A percentile compares a stretch with the other conserved stretches of the same genome.
phyloP scores from a whole-genome alignment of 78 protist species.

The Monocercomonoides exilis region DNA sequence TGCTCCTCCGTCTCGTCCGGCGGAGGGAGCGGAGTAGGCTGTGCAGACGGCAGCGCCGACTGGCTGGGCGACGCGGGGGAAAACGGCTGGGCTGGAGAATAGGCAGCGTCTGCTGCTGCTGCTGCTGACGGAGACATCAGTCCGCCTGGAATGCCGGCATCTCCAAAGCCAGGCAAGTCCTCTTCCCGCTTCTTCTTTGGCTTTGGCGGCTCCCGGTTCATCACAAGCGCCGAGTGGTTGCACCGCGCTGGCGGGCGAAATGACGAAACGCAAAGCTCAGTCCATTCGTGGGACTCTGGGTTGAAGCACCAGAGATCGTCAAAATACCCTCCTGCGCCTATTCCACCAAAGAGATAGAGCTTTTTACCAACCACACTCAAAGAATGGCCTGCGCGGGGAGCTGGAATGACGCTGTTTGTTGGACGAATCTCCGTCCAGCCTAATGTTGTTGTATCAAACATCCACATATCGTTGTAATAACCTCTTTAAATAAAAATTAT shows the following conservation, averaged over 20 bases:
- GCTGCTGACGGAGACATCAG: no score
- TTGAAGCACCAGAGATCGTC: neutral
- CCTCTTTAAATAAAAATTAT: no score
- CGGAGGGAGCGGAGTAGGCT: no score
- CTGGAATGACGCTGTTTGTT: neutral
- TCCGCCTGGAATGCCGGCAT: no score
- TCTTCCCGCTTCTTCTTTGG: neutral
- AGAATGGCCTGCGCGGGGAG: neutral
- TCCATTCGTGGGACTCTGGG: neutral
- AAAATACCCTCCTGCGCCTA: neutral
- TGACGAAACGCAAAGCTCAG: neutral
- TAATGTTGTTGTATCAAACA: neutral
- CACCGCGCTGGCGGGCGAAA: neutral
- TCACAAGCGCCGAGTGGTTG: neutral
- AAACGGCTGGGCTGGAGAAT: no score
- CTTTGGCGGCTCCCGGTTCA: neutral
- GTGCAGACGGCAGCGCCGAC: no score
- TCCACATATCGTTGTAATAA: neutral
- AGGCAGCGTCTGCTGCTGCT: no score
- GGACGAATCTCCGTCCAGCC: neutral
- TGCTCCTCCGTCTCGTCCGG: no score
- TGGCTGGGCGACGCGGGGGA: no score
- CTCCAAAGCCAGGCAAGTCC: no score
- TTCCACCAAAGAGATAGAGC: neutral
- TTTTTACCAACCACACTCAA: neutral